Conservation (phyloP, 2,329 filamentous ascomycete genomes). For the Xylariaceae sp. region DNA sequence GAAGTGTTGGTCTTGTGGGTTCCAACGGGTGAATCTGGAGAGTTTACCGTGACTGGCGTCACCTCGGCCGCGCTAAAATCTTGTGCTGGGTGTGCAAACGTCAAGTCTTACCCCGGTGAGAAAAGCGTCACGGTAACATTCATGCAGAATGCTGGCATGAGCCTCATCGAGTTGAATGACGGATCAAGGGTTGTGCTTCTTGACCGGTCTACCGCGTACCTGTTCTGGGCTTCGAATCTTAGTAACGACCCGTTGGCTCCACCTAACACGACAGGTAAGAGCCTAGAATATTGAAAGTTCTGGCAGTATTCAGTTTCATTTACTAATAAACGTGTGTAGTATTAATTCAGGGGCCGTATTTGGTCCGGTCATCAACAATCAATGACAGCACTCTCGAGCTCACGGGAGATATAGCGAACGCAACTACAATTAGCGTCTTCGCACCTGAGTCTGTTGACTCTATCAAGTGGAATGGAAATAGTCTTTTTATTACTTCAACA, state of each 20-base stretch:
- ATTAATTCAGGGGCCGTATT: slow-evolving; percentile 54
- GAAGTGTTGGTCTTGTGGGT: slow-evolving; percentile 56
- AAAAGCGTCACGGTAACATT: slow-evolving; percentile 49
- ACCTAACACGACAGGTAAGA: slow-evolving; percentile 48
- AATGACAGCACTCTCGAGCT: slow-evolving; percentile 43
- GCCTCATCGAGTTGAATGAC: slow-evolving; percentile 49
- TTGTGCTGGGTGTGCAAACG: slow-evolving; percentile 43
- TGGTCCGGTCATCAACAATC: slow-evolving; percentile 50
- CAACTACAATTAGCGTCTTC: slow-evolving; percentile 49
- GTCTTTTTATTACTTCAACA: slow-evolving; percentile 33
- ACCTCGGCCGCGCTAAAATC: slow-evolving; percentile 41
- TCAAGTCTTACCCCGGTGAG: slow-evolving; percentile 46
- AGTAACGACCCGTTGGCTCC: slow-evolving; percentile 49
- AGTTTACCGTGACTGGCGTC: slow-evolving; percentile 52
- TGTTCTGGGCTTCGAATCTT: slow-evolving; percentile 58
- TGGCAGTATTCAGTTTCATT: background rate
- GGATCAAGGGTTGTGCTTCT: slow-evolving; percentile 54
- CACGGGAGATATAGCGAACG: slow-evolving; percentile 48
- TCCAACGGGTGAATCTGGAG: slow-evolving; percentile 55
- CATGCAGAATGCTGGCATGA: slow-evolving; percentile 51
- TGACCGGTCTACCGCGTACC: slow-evolving; percentile 57
- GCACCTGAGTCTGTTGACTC: slow-evolving; percentile 48
- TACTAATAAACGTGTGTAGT: slow-evolving; percentile 37
- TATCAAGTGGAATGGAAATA: slow-evolving; percentile 55
- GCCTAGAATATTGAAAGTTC: no score